Evolutionary conservation across 2,329 filamentous ascomycete genomes (phyloP), one percentile per base, ranked within the genome.

Genomic region (Polytolypa hystricis): DNA sequence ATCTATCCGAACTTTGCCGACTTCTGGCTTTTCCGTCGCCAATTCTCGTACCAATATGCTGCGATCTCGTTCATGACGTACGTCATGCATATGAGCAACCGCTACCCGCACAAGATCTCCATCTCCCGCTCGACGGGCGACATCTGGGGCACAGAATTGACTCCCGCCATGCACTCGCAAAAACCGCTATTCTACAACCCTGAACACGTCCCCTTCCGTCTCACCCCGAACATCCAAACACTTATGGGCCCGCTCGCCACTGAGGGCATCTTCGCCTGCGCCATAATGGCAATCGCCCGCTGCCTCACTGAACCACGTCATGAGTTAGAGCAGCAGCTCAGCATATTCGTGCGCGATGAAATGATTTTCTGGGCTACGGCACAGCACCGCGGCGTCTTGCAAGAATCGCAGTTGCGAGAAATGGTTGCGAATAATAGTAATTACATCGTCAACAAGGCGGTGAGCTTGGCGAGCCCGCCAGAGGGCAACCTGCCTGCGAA

Each of bases 31-130:
- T 99, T 99, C 84, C 83, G 91, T 41, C 80, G 87, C 41, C 87
- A 94, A 47, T 94, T 98, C 64, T 83, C 85, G 15, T 95, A 96
- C 67, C 91, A 98, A 62, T 79, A 94, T 43, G 89, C 91, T 14
- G 78, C 87, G 2, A 73, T 96, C 45, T 94, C 91, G 1, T 98
- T 98, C 65, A 94, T 98, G 82, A 96, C 91, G 3, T 98, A 96
- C 56, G 81, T 95, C 41, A 81, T 99, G 66, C 89, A 89, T 65
- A 96, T 98, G 78, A 85, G 89, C 56, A 85, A 85, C 57, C 83
- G 91, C 19, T 94, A 91, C 60, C 93, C 91, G 4, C 85, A 87
- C 61, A 98, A 98, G 70, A 81, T 96, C 59, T 81, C 83, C 61
- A 93, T 98, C 52, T 81, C 85, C 8, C 80, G 86, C 16, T 74